A percentile compares a stretch with the other conserved stretches of the same genome.
Evolutionary conservation across 139 green algal species (phyloP).

Genomic region (Coelastrella sp.): DNA sequence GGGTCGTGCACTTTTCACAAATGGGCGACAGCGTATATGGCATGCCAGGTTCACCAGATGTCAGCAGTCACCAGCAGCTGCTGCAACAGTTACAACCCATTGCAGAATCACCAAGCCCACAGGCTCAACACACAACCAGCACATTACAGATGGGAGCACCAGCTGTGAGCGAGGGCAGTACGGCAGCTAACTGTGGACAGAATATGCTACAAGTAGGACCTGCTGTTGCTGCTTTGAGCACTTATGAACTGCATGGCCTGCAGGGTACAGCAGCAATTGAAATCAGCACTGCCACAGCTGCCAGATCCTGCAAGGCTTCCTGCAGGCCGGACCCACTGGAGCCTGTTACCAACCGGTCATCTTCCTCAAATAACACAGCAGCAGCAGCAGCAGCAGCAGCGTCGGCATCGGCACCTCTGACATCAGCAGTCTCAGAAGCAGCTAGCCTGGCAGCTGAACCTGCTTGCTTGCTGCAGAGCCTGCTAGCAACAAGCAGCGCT

Average conservation of each 20-base stretch:
- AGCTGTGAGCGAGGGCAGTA: background rate
- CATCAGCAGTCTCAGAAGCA: background rate
- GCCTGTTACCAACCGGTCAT: too few species aligned
- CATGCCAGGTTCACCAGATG: background rate
- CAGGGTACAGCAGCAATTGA: background rate
- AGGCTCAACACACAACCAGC: background rate
- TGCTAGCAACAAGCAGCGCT: background rate
- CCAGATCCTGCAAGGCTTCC: background rate
- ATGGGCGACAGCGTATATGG: conserved; percentile 37
- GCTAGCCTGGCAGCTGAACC: background rate
- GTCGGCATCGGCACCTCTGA: background rate
- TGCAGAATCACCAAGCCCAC: background rate
- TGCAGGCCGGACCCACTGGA: background rate
- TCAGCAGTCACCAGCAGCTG: background rate
- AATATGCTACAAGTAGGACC: background rate
- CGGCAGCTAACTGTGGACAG: background rate
- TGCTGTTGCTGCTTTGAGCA: background rate
- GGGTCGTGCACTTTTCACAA: conserved; percentile 42
- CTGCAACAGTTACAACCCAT: conserved; percentile 23
- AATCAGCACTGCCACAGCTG: background rate
- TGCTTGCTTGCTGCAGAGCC: background rate
- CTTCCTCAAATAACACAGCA: background rate
- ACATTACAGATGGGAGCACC: background rate
- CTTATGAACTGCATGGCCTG: background rate
- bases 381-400: background rate